Evolutionary conservation across 2,329 filamentous ascomycete species (phyloP).

Genomic region (Microdochium paspali): DNA sequence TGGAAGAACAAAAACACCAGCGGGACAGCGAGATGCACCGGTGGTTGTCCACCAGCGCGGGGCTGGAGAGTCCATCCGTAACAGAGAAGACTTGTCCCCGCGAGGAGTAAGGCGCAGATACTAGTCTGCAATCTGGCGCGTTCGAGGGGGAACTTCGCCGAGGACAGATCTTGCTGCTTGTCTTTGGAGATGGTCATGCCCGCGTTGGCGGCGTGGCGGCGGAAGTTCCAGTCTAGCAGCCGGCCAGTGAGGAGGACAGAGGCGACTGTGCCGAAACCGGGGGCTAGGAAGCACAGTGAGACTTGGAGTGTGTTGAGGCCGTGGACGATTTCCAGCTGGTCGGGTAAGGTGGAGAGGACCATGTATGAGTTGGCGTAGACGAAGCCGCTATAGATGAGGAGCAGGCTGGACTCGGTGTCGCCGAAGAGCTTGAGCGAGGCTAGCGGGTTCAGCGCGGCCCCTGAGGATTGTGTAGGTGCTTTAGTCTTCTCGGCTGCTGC

Average conservation of each 20-base stretch:
- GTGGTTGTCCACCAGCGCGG: conserved; percentile 36
- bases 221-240: conserved; percentile 48
- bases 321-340: conserved; percentile 38
- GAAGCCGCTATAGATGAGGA: conserved; percentile 40
- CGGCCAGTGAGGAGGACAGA: conserved; percentile 43
- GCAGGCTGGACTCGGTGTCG: conserved; percentile 45
- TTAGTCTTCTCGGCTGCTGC: conserved; percentile 24
- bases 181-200: conserved; percentile 38
- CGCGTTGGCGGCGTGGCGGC: conserved; percentile 37
- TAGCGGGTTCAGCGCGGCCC: conserved; percentile 33
- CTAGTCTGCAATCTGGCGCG: conserved; percentile 23
- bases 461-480: conserved; percentile 20
- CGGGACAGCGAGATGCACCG: conserved; percentile 27
- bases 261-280: conserved; percentile 36
- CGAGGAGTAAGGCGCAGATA: conserved; percentile 31
- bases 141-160: conserved; percentile 22
- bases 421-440: conserved; percentile 41
- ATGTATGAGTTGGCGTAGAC: conserved; percentile 48
- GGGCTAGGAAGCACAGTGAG: conserved; percentile 43
- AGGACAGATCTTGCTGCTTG: conserved; percentile 25
- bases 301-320: conserved; percentile 36
- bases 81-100: conserved; percentile 23
- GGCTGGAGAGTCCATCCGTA: conserved; percentile 27
- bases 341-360: conserved; percentile 39
- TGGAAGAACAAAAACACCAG: conserved; percentile 25